Base-by-base conservation (phyloP, 1,139 yeast species). In the Meyerozyma elateridarum region DNA sequence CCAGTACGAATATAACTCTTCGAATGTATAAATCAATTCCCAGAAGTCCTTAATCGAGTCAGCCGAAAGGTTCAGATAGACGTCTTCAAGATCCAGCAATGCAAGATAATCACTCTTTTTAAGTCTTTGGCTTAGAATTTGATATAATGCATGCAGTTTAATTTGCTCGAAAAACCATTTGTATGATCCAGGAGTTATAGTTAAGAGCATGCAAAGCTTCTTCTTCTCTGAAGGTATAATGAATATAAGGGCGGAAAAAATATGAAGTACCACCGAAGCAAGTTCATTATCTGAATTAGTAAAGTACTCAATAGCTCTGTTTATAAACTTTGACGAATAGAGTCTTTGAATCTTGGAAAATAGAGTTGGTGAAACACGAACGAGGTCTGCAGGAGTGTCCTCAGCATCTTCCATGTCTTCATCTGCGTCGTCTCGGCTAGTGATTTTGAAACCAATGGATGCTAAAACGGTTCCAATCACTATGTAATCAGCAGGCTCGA, bases 1-100 rank as follows among this genome's bases (percentile, higher is more conserved):
- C 56, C 56, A 53, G 80, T 76, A 75, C 4, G 79, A 72, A 32
- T 76, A 62, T 1, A 79, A 45, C 37, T 78, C 80, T 32, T 77
- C 59, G 6, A 64, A 41, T 7, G 59, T 53, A 24, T 46, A 36
- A 17, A 54, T 26, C 16, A 46, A 30, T 11, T 45, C 34, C 29
- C 46, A 33, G 11, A 51, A 37, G 0, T 38, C 35, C 11, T 34
- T 37, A 26, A 52, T 41, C 2, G 41, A 42, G 7, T 34, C 35
- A 8, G 56, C 52, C 13, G 51, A 43, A 31, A 50, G 28, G 24
- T 41, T 25, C 5, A 22, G 31, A 29, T 48, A 48, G n/a, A 48
- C 15, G 4, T 32, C 22, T 4, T 25, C 18, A 4, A 53, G 28
- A 12, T 47, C 49, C 2, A 42, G 43, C 1, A 31, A 20, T 17